These are phyloP conservation scores for Globisporangium splendens DNA, from an alignment of 352 stramenopile genomes.

Conservation along the genomic window DNA sequence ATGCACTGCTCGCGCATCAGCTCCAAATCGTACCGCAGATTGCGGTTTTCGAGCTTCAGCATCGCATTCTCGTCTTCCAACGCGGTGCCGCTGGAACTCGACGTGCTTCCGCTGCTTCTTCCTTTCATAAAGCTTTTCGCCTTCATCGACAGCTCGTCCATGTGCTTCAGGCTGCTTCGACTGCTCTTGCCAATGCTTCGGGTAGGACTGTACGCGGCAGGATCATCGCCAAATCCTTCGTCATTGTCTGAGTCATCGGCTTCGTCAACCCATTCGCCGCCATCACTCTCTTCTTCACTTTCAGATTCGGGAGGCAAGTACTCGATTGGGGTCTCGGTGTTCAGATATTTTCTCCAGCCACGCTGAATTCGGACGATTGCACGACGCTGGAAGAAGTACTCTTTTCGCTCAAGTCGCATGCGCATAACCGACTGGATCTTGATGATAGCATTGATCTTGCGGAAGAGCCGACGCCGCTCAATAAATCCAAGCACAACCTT, in stretches of 20 bases:
- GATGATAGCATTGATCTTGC: slow-evolving; percentile 66
- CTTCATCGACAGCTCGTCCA: slow-evolving; percentile 68
- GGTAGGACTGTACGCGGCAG: slow-evolving; percentile 7
- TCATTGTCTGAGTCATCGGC: slow-evolving; percentile 42
- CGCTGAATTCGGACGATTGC: slow-evolving; percentile 73
- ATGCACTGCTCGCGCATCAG: slow-evolving; percentile 89
- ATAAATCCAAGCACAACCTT: slow-evolving; percentile 80
- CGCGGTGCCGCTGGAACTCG: slow-evolving; percentile 62
- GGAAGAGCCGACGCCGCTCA: slow-evolving; percentile 60
- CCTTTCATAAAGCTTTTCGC: slow-evolving; percentile 73
- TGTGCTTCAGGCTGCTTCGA: slow-evolving; percentile 52
- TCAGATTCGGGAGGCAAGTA: slow-evolving; percentile 30
- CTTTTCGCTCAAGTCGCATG: slow-evolving; percentile 71
- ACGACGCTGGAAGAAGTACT: slow-evolving; percentile 68
- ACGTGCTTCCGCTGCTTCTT: slow-evolving; percentile 46
- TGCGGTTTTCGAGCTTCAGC: slow-evolving; percentile 86
- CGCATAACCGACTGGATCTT: slow-evolving; percentile 79
- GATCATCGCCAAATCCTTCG: slow-evolving; percentile 49
- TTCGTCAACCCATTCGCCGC: slow-evolving; percentile 46
- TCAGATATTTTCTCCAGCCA: slow-evolving; percentile 53
- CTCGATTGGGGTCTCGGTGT: slow-evolving; percentile 24
- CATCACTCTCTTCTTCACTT: slow-evolving; percentile 30
- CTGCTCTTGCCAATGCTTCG: slow-evolving; percentile 39
- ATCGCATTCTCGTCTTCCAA: slow-evolving; percentile 85
- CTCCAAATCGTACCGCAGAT: slow-evolving; percentile 85